These are phyloP conservation scores for Porphyridium purpureum DNA, from an alignment of 23 red algal species.

Conservation along the genomic window DNA sequence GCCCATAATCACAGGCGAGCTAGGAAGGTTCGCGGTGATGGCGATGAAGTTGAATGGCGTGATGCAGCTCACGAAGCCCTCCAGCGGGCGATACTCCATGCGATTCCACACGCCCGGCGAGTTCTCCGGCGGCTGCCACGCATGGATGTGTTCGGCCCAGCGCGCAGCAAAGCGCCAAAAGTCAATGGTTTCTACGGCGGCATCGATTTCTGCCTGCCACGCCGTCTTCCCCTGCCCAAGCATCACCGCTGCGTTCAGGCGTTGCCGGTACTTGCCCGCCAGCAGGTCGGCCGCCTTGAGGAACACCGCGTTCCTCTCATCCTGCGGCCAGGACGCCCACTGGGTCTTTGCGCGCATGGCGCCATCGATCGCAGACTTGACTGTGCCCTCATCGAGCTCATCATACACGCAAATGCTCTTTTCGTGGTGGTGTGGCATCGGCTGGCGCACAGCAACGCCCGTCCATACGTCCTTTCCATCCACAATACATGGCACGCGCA, in stretches of 20 bases:
- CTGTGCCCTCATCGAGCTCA: slow-evolving; percentile 4
- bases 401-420: slow-evolving; percentile 5
- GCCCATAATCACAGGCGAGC: slow-evolving; percentile 38
- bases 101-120: slow-evolving; percentile 38
- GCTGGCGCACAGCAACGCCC: slow-evolving; percentile 8
- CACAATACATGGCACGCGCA: slow-evolving; percentile 15
- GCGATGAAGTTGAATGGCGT: slow-evolving; percentile 52
- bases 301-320: slow-evolving; percentile 20
- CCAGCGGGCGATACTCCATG: slow-evolving; percentile 24
- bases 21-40: slow-evolving; percentile 41
- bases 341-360: slow-evolving; percentile 11
- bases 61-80: slow-evolving; percentile 36
- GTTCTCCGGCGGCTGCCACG: slow-evolving; percentile 23
- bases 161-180: slow-evolving; percentile 41
- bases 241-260: slow-evolving; percentile 24
- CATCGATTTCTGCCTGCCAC: slow-evolving; percentile 49
- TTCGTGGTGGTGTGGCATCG: slow-evolving; percentile 27
- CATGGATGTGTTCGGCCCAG: not conserved
- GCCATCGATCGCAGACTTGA: slow-evolving; percentile 8
- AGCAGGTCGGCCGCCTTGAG: slow-evolving; percentile 39
- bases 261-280: slow-evolving; percentile 6
- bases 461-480: slow-evolving; percentile 14
- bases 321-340: slow-evolving; percentile 15
- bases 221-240: slow-evolving; percentile 32
- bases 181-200: slow-evolving; percentile 38